Conservation (phyloP, 768 basidiomycete species). For the Pholiota conissans region DNA sequence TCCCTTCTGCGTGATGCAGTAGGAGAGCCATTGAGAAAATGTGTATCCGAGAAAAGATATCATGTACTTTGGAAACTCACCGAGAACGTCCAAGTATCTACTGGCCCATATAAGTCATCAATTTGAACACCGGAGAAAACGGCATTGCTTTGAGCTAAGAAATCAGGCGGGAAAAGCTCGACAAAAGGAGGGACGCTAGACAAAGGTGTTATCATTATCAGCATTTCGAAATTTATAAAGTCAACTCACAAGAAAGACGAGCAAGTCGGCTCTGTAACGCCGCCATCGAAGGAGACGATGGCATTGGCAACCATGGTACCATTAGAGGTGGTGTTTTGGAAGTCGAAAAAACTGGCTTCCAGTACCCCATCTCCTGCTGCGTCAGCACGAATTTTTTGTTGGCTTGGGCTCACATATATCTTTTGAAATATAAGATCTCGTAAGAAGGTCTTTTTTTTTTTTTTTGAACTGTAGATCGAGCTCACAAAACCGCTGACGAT, state of each 20-base stretch:
- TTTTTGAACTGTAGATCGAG: too few species aligned
- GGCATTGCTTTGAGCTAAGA: constrained; percentile 23
- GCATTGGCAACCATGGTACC: constrained; percentile 26
- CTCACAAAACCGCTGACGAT: constrained; percentile 19
- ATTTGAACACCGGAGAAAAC: constrained; percentile 24
- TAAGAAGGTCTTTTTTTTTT: too few species aligned
- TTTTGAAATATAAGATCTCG: background rate
- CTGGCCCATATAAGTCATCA: constrained; percentile 27
- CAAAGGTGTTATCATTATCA: background rate
- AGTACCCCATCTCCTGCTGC: constrained; percentile 22
- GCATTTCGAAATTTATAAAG: background rate
- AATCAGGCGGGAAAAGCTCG: constrained; percentile 21
- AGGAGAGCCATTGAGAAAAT: background rate
- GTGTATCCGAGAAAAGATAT: background rate
- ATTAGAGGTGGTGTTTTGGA: constrained; percentile 24
- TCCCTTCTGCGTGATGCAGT: too few species aligned
- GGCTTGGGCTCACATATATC: constrained; percentile 29
- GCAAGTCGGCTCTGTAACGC: constrained; percentile 20
- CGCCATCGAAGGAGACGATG: constrained; percentile 20
- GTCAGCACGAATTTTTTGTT: constrained; percentile 25
- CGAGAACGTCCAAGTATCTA: constrained; percentile 18
- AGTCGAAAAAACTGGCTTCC: constrained; percentile 26
- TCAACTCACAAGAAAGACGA: constrained; percentile 24
- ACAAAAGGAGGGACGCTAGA: constrained; percentile 24
- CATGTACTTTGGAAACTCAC: background rate